phyloP scores from a whole-genome alignment of 768 basidiomycete genomes.

The Holtermannia corniformis region DNA sequence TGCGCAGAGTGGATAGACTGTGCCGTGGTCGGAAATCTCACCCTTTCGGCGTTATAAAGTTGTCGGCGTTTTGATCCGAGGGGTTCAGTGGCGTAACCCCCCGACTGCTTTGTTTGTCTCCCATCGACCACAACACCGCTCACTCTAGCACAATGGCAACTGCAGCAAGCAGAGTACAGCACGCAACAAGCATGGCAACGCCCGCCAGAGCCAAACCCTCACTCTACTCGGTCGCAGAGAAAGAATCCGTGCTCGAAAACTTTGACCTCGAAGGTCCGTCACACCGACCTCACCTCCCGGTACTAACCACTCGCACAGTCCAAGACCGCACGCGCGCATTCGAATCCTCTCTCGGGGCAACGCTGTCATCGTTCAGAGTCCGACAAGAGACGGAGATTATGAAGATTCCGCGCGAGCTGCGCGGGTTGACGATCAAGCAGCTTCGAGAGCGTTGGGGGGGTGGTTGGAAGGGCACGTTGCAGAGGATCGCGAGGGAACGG shows the following conservation, averaged over 20 bases:
- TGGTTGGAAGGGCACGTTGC: constrained; percentile 27
- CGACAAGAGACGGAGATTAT: constrained; percentile 39
- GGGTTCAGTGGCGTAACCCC: too few species aligned
- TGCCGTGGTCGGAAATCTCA: not conserved
- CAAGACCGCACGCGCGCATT: constrained; percentile 32
- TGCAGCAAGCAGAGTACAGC: too few species aligned
- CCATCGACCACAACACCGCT: too few species aligned
- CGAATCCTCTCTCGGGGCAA: constrained; percentile 18
- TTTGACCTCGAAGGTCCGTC: constrained; percentile 41
- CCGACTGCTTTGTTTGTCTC: too few species aligned
- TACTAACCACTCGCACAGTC: constrained; percentile 12
- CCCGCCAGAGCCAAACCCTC: not conserved
- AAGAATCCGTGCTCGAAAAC: constrained; percentile 36
- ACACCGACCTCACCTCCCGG: not conserved
- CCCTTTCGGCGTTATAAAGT: not conserved
- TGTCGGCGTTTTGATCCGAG: not conserved
- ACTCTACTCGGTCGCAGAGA: constrained; percentile 21
- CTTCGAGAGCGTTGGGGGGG: constrained; percentile 36
- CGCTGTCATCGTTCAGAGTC: constrained; percentile 30
- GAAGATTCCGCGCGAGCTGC: constrained; percentile 34
- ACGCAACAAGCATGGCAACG: too few species aligned
- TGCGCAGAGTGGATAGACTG: too few species aligned
- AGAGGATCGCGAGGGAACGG: constrained; percentile 20
- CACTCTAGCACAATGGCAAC: too few species aligned
- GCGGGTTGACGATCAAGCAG: constrained; percentile 32